Evolutionary conservation across 176 grass and related monocot species (phyloP).

Genomic region (Aegilops umbellulata): DNA sequence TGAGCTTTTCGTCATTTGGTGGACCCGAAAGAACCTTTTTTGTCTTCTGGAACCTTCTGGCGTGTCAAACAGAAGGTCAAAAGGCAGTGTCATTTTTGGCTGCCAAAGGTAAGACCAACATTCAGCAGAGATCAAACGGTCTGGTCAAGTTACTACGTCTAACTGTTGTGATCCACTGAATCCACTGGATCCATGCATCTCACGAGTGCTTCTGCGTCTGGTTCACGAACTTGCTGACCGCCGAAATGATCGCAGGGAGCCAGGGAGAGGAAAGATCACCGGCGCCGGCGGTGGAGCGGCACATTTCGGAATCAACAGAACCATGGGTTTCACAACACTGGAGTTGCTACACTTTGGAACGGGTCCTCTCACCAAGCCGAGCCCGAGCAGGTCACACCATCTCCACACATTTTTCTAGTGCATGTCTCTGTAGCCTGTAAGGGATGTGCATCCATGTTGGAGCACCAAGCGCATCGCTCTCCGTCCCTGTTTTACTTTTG

Average conservation of each 20-base stretch:
- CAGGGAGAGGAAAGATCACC: not conserved
- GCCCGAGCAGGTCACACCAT: not conserved
- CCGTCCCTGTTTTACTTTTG: not conserved
- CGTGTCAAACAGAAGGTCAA: conserved; percentile 30
- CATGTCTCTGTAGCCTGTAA: not conserved
- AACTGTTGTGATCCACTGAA: not conserved
- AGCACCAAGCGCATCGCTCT: not conserved
- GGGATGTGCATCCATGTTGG: not conserved
- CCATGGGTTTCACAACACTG: not conserved
- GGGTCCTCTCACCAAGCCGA: not conserved
- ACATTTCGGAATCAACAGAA: not conserved
- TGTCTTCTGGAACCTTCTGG: conserved; percentile 32
- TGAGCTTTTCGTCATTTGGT: not conserved
- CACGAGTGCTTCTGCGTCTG: not conserved
- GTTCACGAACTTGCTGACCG: conserved; percentile 4
- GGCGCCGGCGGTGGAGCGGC: not conserved
- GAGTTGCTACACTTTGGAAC: not conserved
- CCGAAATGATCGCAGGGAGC: not conserved
- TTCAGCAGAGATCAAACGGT: conserved; percentile 1
- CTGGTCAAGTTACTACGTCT: not conserved
- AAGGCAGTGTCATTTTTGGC: not conserved
- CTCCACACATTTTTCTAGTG: not conserved
- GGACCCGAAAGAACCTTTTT: not conserved
- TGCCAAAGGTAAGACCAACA: not conserved
- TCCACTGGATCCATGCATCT: not conserved